Evolutionary conservation across 2,329 filamentous ascomycete genomes (phyloP).

Genomic region (Nemania diffusa): DNA sequence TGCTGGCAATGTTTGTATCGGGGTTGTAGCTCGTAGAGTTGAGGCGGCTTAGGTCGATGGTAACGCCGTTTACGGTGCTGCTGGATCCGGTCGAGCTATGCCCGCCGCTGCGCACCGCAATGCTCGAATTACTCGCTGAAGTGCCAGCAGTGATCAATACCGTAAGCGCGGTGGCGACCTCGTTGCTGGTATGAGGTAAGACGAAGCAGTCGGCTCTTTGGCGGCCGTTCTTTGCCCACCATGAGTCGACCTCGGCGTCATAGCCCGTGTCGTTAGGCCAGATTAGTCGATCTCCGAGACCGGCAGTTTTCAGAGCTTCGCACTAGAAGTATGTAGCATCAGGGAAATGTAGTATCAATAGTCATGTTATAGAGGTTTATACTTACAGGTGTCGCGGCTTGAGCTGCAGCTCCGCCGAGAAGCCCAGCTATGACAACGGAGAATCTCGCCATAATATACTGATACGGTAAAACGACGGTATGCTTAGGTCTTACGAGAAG

Average conservation of each 20-base stretch:
- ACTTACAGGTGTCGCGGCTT: constrained; percentile 23
- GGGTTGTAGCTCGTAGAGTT: constrained; percentile 49
- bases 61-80: constrained; percentile 56
- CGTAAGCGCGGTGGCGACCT: constrained; percentile 40
- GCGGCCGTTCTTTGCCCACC: constrained; percentile 40
- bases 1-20: constrained; percentile 47
- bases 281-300: constrained; percentile 41
- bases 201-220: constrained; percentile 42
- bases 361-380: neutral
- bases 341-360: neutral
- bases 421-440: constrained; percentile 1
- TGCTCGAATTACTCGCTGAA: constrained; percentile 48
- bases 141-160: constrained; percentile 34
- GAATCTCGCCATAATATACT: constrained; percentile 15
- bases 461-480: neutral
- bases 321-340: constrained; percentile 33
- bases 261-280: constrained; percentile 39
- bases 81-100: constrained; percentile 58
- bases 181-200: constrained; percentile 39
- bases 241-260: constrained; percentile 40
- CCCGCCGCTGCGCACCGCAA: constrained; percentile 62
- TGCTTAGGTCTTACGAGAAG: neutral
- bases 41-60: constrained; percentile 56
- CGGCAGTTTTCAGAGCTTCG: constrained; percentile 39
- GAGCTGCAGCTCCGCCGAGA: constrained; percentile 9